Evolutionary conservation across 805 yeast species (phyloP).

Genomic region (Yarrowia yakushimensis): DNA sequence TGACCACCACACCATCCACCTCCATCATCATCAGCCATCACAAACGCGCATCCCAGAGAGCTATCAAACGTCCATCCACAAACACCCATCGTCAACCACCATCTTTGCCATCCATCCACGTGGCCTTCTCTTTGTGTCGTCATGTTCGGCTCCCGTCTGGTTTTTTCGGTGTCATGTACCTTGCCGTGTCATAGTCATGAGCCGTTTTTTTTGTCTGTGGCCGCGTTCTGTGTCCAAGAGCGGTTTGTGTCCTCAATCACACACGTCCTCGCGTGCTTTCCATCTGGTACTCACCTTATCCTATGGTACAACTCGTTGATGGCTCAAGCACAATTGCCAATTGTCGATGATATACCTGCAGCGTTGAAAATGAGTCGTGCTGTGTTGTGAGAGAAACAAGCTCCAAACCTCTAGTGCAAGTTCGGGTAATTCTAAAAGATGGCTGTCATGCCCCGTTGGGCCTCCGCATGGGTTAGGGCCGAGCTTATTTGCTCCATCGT

Average conservation of each 20-base stretch:
- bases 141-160: background rate
- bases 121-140: background rate
- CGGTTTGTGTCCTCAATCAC: too few relatives aligned
- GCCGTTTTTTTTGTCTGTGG: too few relatives aligned
- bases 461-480: background rate
- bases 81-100: background rate
- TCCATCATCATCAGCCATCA: background rate
- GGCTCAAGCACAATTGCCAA: conserved; percentile 20
- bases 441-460: conserved; percentile 14
- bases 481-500: background rate
- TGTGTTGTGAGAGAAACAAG: conserved; percentile 17
- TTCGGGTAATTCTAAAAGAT: conserved; percentile 23
- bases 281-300: background rate
- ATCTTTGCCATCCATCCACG: background rate
- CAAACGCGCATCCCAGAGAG: background rate
- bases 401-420: conserved; percentile 12
- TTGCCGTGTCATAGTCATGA: background rate
- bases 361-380: conserved; percentile 12
- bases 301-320: conserved; percentile 9
- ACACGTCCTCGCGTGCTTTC: too few relatives aligned
- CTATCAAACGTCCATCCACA: background rate
- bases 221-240: too few relatives aligned
- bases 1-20: background rate
- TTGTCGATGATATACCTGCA: conserved; percentile 8
- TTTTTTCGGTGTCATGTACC: background rate